Conservation (phyloP, 148 eudicot species). For the Selenicereus undatus region DNA sequence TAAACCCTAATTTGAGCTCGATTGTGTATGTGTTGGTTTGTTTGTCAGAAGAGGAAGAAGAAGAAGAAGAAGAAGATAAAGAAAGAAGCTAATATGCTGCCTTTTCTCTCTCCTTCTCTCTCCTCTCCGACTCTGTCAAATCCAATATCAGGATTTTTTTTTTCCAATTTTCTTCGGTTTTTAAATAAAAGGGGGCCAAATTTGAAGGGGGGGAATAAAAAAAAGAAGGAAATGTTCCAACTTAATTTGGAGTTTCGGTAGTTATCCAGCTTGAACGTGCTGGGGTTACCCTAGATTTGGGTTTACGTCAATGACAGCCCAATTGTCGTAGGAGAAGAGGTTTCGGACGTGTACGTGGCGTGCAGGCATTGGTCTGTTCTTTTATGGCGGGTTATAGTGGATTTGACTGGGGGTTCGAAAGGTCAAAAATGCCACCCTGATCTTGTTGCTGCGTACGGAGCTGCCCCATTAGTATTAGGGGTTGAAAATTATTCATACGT, state of each 20-base stretch:
- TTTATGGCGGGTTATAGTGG: not conserved
- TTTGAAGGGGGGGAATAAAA: not conserved
- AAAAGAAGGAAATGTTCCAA: not conserved
- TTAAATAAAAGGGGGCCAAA: not conserved
- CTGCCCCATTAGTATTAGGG: too few relatives aligned
- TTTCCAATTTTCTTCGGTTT: not conserved
- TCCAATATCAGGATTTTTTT: slow-evolving; percentile 1
- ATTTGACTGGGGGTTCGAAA: not conserved
- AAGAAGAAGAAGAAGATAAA: slow-evolving; percentile 15
- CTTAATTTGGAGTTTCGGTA: slow-evolving; percentile 1
- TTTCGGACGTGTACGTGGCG: not conserved
- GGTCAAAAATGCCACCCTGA: not conserved
- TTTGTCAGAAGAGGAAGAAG: slow-evolving; percentile 17
- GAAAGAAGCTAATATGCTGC: not conserved
- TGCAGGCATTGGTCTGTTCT: not conserved
- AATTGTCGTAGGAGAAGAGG: not conserved
- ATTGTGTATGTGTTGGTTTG: not conserved
- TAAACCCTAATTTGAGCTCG: slow-evolving; percentile 15
- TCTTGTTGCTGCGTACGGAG: too few relatives aligned
- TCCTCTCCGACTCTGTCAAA: slow-evolving; percentile 1
- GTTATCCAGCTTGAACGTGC: not conserved
- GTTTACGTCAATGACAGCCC: not conserved
- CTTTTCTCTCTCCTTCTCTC: slow-evolving; percentile 25
- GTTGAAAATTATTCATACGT: too few relatives aligned
- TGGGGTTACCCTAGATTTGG: not conserved